A percentile compares a stretch with the other conserved stretches of the same genome.
Conservation (phyloP, 148 eudicot species). For the Beta vulgaris region DNA sequence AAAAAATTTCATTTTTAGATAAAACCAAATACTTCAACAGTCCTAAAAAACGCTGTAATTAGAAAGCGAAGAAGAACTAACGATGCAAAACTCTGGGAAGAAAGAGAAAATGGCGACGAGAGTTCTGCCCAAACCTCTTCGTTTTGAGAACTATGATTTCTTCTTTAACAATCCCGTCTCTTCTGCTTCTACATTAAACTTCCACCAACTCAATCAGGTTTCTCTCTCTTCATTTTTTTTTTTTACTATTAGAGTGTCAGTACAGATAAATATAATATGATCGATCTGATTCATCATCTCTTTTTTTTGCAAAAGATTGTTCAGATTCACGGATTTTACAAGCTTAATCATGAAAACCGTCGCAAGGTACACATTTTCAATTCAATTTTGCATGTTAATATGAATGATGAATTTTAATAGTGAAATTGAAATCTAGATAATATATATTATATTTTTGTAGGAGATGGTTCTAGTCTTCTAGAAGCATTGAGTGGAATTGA, state of each 20-base stretch:
- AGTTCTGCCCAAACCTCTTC: not conserved
- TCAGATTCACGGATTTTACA: not conserved
- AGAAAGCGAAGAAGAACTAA: no score
- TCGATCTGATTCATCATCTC: no score
- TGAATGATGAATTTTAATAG: not conserved
- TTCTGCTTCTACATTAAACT: not conserved
- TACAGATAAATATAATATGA: no score
- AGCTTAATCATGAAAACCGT: not conserved
- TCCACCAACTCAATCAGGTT: not conserved
- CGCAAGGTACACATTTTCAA: not conserved
- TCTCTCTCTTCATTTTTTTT: no score
- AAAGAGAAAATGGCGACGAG: no score
- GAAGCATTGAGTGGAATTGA: constrained; percentile 12
- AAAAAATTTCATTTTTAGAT: no score
- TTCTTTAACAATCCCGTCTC: not conserved
- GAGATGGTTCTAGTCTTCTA: not conserved
- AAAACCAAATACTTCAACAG: no score
- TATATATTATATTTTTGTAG: not conserved
- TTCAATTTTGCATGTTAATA: no score
- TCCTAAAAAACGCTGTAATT: no score
- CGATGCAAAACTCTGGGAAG: no score
- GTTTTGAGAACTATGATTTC: not conserved
- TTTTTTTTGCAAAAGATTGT: no score
- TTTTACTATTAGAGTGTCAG: no score
- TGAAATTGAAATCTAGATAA: not conserved